Base-by-base conservation (phyloP, 2,329 filamentous ascomycete genomes). In the Fusarium poae region DNA sequence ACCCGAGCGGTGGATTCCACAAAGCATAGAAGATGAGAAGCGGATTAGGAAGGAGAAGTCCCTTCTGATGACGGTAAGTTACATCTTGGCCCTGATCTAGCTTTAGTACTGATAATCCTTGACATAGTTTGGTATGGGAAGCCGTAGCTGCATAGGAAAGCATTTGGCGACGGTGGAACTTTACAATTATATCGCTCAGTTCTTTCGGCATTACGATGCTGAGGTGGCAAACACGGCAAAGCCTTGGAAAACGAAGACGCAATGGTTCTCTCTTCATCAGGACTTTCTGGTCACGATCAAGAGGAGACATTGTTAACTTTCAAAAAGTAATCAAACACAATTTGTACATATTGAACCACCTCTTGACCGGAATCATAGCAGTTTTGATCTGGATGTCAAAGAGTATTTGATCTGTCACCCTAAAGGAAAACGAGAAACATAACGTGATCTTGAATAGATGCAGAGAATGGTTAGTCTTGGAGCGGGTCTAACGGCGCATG, bases 111-210 rank as follows among this genome's bases (percentile, higher is more conserved):
- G 15, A 67, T 21, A 11, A 4, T 3, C 9, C 21, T 12, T 5
- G 21, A 5, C 16, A 1, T 6, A 62, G 62, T 67, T 65, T 32
- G 57, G 57, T 1, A 67, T 67, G 65, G 65, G 65, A 5, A 67
- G 65, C 21, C 45, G 62, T 1, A 54, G 52, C 4, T 67, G 57
- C 8, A n/a, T 67, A 9, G 65, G 65, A 3, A 67, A 49, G 16
- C 21, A 65, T 27, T 20, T 65, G 2, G 62, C 62, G 12, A 55
- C 40, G 1, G 52, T 67, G 5, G 62, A 67, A 13, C 32, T 67
- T 12, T 62, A 57, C 44, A 55, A 55, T 20, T 67, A 65, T 10
- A 54, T 62, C 25, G 49, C 61, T 11, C 57, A 65, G 10, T 67
- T 62, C 21, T 67, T 67, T 13, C 27, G 61, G 18, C 29, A 67